Percentiles rank a stretch among this genome's conserved stretches.
Evolutionary conservation across 768 basidiomycete genomes (phyloP).

Genomic region (Mycena chlorophos): DNA sequence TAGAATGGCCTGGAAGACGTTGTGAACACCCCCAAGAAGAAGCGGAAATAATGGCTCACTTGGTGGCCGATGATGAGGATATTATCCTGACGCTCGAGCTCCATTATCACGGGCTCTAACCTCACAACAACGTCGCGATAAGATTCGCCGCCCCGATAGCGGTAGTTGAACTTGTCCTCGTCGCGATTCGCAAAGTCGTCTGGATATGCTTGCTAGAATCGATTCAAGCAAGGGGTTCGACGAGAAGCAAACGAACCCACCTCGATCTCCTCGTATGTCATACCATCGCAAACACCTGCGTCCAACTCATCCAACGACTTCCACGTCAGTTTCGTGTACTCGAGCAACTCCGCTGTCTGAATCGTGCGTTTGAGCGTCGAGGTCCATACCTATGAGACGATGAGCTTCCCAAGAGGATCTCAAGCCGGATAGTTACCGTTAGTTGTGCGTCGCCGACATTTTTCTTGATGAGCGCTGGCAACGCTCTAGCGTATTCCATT

Average conservation of each 20-base stretch:
- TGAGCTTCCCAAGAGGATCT: conserved; percentile 2
- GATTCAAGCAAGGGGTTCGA: not conserved
- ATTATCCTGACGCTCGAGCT: conserved; percentile 96
- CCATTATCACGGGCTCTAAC: conserved; percentile 98
- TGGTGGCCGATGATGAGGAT: conserved; percentile 97
- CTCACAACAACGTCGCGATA: conserved; percentile 96
- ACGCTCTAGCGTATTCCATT: conserved; percentile 77
- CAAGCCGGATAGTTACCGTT: conserved; percentile 53
- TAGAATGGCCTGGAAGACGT: conserved; percentile 59
- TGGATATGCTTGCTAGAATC: conserved; percentile 79
- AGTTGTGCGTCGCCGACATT: conserved; percentile 88
- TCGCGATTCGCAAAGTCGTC: conserved; percentile 98
- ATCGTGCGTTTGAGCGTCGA: conserved; percentile 94
- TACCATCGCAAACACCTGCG: conserved; percentile 98
- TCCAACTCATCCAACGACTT: conserved; percentile 98
- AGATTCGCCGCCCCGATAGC: conserved; percentile 95
- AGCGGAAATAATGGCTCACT: conserved; percentile 38
- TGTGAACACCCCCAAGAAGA: not conserved
- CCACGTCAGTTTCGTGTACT: conserved; percentile 94
- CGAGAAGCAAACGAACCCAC: conserved; percentile 39
- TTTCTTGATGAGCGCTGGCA: conserved; percentile 85
- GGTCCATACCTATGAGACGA: conserved; percentile 81
- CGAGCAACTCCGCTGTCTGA: conserved; percentile 80
- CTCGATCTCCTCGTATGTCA: conserved; percentile 99
- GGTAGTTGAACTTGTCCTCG: conserved; percentile 99